A percentile compares a stretch with the other conserved stretches of the same genome.
These are phyloP conservation scores for Boletellus emodensis DNA, from an alignment of 768 basidiomycete genomes.

Conservation along the genomic window DNA sequence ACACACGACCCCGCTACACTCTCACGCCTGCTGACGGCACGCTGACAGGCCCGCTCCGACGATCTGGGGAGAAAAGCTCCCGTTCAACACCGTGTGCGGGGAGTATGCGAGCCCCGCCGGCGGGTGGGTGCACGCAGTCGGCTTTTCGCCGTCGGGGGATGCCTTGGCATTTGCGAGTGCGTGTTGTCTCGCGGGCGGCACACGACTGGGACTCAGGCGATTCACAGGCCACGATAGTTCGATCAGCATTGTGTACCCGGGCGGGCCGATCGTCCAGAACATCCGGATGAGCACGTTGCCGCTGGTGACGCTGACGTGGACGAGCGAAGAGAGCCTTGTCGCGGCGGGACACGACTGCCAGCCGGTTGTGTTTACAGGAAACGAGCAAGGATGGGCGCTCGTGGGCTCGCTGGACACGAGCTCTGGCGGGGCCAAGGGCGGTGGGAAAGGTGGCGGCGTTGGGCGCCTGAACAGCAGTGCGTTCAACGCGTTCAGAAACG, in stretches of 20 bases:
- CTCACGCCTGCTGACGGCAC: constrained; percentile 5
- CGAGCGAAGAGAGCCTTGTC: constrained; percentile 73
- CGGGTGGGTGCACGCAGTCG: constrained; percentile 96
- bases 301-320: constrained; percentile 82
- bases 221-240: constrained; percentile 88
- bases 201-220: constrained; percentile 1
- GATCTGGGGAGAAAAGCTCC: constrained; percentile 97
- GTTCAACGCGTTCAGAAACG: constrained; percentile 90
- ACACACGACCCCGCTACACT: not conserved
- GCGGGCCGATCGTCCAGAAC: constrained; percentile 64
- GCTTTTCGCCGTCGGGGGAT: constrained; percentile 96
- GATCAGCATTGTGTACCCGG: constrained; percentile 88
- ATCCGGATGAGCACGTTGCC: constrained; percentile 80
- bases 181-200: constrained; percentile 28
- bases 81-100: constrained; percentile 96
- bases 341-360: constrained; percentile 99
- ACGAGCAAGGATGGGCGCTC: constrained; percentile 71
- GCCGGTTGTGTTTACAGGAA: constrained; percentile 81
- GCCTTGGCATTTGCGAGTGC: constrained; percentile 87
- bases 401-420: constrained; percentile 80
- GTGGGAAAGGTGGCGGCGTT: constrained; percentile 40
- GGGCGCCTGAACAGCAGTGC: constrained; percentile 90
- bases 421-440: constrained; percentile 33
- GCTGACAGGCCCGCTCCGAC: constrained; percentile 70
- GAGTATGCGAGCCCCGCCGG: constrained; percentile 87